Base-by-base conservation (phyloP, 2,329 filamentous ascomycete genomes). In the Neodidymelliopsis sp. region DNA sequence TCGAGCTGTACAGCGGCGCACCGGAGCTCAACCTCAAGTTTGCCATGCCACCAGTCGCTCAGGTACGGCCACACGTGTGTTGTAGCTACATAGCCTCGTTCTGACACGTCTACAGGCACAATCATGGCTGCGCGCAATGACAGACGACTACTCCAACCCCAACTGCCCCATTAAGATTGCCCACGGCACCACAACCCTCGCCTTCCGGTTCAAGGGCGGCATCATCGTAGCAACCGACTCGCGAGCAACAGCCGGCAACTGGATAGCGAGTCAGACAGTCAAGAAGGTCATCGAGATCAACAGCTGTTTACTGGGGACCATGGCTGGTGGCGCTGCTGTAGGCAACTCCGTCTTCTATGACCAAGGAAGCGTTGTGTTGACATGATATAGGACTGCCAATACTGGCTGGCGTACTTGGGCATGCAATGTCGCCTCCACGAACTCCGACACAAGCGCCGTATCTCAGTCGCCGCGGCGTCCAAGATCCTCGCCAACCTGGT, bases 221-320 rank as follows among this genome's bases (percentile, higher is more conserved):
- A 97, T 99, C 78, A 95, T 99, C 71, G 93, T 99, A 41, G 93
- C 93, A 44, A 99, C 94, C 51, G 94, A 99, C 79, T 99, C 94
- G 53, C 87, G 94, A 78, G 94, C 94, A 53, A 96, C 94, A 36
- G 93, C 94, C 22, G 94, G 94, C 69, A 95, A 94, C 84, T 99
- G 94, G 94, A 99, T 99, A 77, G 94, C 94, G 61, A 96, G 90
- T 78, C 94, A 99, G 83, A 99, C 94, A 43, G 94, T 99, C 72
- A 99, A 99, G 86, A 99, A 99, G 84, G 94, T 99, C 64, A 97
- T 99, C 72, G 91, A 96, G 83, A 96, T 96, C 82, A 96, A 96
- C 81, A 90, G 83, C 77, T 89, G 88, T 76, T 83, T 99, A 76
- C 79, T 99, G 69, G 94, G 94, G 60, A 99, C 94, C 63, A 96